A percentile compares a stretch with the other conserved stretches of the same genome.
Conservation (phyloP, 2,329 filamentous ascomycete species). For the Dryadomyces quercivorus region DNA sequence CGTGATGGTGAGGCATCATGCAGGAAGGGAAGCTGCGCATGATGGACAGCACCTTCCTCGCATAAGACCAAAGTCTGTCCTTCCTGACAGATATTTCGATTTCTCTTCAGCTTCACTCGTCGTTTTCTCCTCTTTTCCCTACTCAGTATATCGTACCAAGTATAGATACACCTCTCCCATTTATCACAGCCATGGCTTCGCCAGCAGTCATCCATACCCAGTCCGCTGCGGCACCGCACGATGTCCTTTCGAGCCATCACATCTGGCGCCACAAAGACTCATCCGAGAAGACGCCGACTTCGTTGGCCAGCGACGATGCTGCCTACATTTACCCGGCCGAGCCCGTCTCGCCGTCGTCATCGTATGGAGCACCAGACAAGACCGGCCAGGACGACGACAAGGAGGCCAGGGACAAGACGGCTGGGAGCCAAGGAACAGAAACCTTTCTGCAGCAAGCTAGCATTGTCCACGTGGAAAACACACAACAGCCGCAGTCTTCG, state of each 20-base stretch:
- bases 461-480: no score
- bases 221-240: neutral
- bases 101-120: neutral
- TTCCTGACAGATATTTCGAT: no score
- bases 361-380: neutral
- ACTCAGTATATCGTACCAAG: neutral
- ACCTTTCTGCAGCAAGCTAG: no score
- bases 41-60: no score
- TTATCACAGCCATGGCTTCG: neutral
- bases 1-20: neutral
- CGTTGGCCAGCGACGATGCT: slow-evolving; percentile 7
- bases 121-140: neutral
- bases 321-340: slow-evolving; percentile 5
- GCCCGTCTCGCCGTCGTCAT: neutral
- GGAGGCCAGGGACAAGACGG: neutral
- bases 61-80: neutral
- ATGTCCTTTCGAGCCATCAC: neutral
- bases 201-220: neutral
- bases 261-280: slow-evolving; percentile 12
- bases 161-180: neutral
- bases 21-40: neutral
- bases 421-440: no score
- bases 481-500: neutral
- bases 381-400: neutral
- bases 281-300: slow-evolving; percentile 11